A percentile compares a stretch with the other conserved stretches of the same genome.
Evolutionary conservation across 768 basidiomycete genomes (phyloP).

Genomic region (Fistulinella prunicolor): DNA sequence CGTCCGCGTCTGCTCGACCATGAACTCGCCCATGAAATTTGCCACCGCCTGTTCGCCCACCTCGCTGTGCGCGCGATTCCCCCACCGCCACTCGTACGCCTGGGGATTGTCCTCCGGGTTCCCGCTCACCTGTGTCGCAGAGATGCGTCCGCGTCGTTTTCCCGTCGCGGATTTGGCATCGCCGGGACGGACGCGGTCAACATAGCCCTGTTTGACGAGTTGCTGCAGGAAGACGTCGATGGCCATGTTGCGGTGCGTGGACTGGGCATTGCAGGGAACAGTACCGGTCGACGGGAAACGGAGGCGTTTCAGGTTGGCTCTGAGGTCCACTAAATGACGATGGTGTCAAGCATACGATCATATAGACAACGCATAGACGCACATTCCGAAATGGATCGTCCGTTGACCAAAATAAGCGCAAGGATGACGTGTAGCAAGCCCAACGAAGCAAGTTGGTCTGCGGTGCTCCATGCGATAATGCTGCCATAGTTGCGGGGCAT

Average conservation of each 20-base stretch:
- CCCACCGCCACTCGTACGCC: slow-evolving; percentile 83
- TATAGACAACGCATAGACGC: slow-evolving; percentile 8
- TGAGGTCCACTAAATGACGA: slow-evolving; percentile 61
- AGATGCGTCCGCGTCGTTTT: slow-evolving; percentile 57
- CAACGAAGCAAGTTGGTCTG: slow-evolving; percentile 62
- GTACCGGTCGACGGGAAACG: slow-evolving; percentile 49
- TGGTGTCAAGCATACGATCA: neutral
- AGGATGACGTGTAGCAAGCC: slow-evolving; percentile 83
- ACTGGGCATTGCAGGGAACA: slow-evolving; percentile 50
- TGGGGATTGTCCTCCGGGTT: slow-evolving; percentile 15
- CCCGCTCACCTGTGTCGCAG: slow-evolving; percentile 35
- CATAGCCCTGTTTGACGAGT: slow-evolving; percentile 69
- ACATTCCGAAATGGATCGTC: slow-evolving; percentile 74
- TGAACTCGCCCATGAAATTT: slow-evolving; percentile 76
- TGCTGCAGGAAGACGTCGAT: slow-evolving; percentile 65
- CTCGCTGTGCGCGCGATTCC: slow-evolving; percentile 73
- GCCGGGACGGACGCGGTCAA: slow-evolving; percentile 63
- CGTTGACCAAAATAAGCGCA: slow-evolving; percentile 79
- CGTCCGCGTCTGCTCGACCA: slow-evolving; percentile 37
- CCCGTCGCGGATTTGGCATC: slow-evolving; percentile 42
- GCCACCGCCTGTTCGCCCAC: slow-evolving; percentile 77
- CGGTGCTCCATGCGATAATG: slow-evolving; percentile 67
- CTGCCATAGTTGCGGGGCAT: slow-evolving; percentile 56
- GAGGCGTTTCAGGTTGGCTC: slow-evolving; percentile 65
- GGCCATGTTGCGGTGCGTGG: slow-evolving; percentile 48